Evolutionary conservation across 176 grass and related monocot species (phyloP).

Genomic region (Thinopyrum elongatum): DNA sequence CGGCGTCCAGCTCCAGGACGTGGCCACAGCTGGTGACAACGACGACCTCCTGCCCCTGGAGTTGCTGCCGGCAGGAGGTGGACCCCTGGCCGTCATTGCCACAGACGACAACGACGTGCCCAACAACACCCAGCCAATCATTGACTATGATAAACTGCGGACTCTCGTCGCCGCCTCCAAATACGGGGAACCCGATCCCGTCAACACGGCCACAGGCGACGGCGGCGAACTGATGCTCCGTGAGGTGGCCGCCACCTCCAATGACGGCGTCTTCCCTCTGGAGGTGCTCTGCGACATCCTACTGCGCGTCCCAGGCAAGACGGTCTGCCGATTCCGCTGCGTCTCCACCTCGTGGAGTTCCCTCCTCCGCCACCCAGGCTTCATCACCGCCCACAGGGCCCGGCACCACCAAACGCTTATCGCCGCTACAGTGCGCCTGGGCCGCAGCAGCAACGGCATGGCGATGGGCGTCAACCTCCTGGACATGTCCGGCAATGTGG

Average conservation of each 20-base stretch:
- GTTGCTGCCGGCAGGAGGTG: not conserved
- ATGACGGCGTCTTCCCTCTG: not conserved
- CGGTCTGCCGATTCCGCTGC: not conserved
- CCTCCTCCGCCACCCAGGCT: not conserved
- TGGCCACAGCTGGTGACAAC: not conserved
- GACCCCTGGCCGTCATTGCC: not conserved
- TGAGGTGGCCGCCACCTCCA: not conserved
- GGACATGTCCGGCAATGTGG: not conserved
- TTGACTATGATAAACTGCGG: not conserved
- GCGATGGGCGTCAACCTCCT: constrained; percentile 6
- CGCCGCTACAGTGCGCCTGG: not conserved
- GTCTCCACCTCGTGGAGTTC: not conserved
- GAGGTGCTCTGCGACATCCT: not conserved
- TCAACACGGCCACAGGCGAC: not conserved
- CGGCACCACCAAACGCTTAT: not conserved
- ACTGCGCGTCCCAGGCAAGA: not conserved
- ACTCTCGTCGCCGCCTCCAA: not conserved
- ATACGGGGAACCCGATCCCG: too few species aligned
- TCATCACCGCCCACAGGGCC: not conserved
- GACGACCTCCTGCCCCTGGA: not conserved
- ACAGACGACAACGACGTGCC: not conserved
- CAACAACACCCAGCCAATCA: not conserved
- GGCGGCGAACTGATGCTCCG: not conserved
- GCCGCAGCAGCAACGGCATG: not conserved
- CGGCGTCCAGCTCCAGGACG: not conserved